These are phyloP conservation scores for Diaporthe sp. DNA, from an alignment of 2,329 filamentous ascomycete species.

Conservation along the genomic window DNA sequence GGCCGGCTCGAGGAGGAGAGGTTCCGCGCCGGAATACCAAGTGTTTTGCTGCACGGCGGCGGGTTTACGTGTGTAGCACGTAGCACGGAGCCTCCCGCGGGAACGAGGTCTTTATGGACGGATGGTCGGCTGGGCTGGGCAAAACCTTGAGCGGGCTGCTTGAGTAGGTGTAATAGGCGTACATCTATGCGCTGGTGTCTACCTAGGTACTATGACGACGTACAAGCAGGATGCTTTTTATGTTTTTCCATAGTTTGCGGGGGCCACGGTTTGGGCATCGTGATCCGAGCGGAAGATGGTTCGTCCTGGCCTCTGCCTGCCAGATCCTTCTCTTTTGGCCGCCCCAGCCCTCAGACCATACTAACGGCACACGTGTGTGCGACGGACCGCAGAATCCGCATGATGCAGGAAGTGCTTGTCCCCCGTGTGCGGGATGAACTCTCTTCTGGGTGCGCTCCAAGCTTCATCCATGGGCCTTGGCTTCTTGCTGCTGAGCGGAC, in stretches of 20 bases:
- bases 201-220: neutral
- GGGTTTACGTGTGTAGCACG: neutral
- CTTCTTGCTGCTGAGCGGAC: neutral
- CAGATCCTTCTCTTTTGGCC: conserved; percentile 9
- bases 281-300: neutral
- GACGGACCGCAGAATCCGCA: conserved; percentile 5
- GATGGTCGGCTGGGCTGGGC: conserved; percentile 13
- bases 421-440: conserved; percentile 24
- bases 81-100: neutral
- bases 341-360: neutral
- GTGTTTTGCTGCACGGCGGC: neutral
- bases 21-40: neutral
- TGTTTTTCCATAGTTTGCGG: conserved; percentile 1
- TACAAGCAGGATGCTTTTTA: neutral
- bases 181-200: too few relatives aligned
- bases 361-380: neutral
- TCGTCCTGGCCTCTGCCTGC: conserved; percentile 22
- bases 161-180: conserved; percentile 3
- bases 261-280: neutral
- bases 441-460: conserved; percentile 11
- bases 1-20: neutral
- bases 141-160: conserved; percentile 8
- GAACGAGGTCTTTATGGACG: too few relatives aligned
- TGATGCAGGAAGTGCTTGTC: conserved; percentile 25
- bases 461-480: conserved; percentile 16